Conservation (phyloP, 1,284 basidiomycete genomes). For the Porodaedalea pini region DNA sequence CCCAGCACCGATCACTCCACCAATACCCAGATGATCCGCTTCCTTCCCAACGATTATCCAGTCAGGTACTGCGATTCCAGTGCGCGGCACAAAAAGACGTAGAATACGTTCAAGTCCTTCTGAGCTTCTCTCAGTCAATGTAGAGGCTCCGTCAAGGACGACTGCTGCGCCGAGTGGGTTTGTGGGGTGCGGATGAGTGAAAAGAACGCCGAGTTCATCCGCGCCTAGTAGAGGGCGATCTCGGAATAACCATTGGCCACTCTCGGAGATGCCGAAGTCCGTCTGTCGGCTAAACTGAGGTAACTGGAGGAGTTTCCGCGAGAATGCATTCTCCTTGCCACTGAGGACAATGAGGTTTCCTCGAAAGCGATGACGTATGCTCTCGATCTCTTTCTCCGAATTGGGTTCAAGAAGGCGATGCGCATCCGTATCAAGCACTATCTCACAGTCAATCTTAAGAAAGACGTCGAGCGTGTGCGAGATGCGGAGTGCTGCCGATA, state of each 20-base stretch:
- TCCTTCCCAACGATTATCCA: conserved; percentile 62
- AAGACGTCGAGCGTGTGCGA: conserved; percentile 67
- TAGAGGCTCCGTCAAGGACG: conserved; percentile 58
- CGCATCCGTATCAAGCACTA: conserved; percentile 48
- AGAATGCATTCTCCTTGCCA: conserved; percentile 30
- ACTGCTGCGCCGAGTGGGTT: conserved; percentile 40
- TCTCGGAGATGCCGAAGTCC: conserved; percentile 7
- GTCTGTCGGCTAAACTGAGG: background rate
- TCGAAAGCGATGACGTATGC: conserved; percentile 22
- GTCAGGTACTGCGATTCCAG: conserved; percentile 70
- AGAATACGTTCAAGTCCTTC: conserved; percentile 59
- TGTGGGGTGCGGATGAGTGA: conserved; percentile 66
- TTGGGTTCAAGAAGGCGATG: conserved; percentile 16
- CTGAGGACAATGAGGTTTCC: conserved; percentile 51
- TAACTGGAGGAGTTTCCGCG: conserved; percentile 9
- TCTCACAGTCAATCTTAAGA: conserved; percentile 64
- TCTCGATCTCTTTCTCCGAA: conserved; percentile 16
- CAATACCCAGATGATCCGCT: conserved; percentile 57
- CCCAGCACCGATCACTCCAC: conserved; percentile 73
- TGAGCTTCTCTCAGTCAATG: background rate
- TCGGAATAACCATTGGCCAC: conserved; percentile 2
- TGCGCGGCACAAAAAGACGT: conserved; percentile 77
- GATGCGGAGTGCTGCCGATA: conserved; percentile 57
- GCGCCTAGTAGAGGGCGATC: background rate
- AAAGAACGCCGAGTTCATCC: conserved; percentile 48